Base-by-base conservation (phyloP, 441 rosid species). In the Gossypium schwendimanii region DNA sequence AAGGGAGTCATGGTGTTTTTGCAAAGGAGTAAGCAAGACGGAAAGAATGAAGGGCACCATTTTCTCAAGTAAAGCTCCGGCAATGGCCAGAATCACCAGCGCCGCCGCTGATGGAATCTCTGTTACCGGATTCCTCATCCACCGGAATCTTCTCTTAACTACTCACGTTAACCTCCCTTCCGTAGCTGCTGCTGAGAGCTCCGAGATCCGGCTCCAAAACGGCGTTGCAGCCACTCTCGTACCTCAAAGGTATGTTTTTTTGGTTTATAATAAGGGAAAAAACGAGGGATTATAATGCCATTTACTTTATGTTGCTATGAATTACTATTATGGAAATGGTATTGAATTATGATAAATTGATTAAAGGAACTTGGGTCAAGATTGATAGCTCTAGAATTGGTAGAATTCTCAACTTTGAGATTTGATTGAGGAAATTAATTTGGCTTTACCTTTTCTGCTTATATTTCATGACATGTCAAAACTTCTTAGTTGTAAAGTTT, bases 81-180 rank as follows among this genome's bases (percentile, higher is more conserved):
- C 97, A 4, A 78, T 92, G 85, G 94, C 87, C 70, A 79, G 76
- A 69, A 84, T 92, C 84, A 84, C 84, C 44, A 83, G 83, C 71
- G 60, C 82, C 76, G 59, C 84, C 21, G 83, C 74, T 2, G 82
- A 75, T 77, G 89, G 86, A 24, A 52, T 77, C 72, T 73, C 89
- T 52, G 89, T 88, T 5, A 83, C 96, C 1, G 97, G 97, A 2
- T 94, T 94, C 76, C 82, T 94, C 61, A 90, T 94, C 82, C 97
- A 92, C 87, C 94, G 93, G 79, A 92, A 84, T 83, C 93, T 94
- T 10, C 92, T 94, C 39, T 82, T 94, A 49, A 94, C 98, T 6
- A 84, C 98, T 75, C 99, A 94, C 76, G 84, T 73, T 39, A 92
- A 87, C 79, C 85, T 94, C 24, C 96, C 99, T 15, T 94, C 97